phyloP scores from a whole-genome alignment of 805 yeast species.

The Candida tallmaniae region DNA sequence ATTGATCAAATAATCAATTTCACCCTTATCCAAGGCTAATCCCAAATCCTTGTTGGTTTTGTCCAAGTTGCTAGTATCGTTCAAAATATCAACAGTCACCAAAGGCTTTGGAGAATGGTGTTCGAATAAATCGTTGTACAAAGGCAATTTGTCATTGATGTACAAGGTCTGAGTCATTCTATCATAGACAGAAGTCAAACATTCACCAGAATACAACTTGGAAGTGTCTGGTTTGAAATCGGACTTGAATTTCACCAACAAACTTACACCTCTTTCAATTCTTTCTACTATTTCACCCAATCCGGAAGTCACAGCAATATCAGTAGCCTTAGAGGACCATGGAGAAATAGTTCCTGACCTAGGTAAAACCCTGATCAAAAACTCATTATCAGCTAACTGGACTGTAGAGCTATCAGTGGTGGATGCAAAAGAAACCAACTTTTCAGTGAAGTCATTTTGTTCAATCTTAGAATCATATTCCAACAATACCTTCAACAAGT shows the following conservation, averaged over 20 bases:
- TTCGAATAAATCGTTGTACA: slow-evolving; percentile 65
- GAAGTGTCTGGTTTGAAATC: slow-evolving; percentile 22
- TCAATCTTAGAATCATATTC: slow-evolving; percentile 72
- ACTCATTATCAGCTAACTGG: slow-evolving; percentile 15
- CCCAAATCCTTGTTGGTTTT: slow-evolving; percentile 83
- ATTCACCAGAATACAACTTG: slow-evolving; percentile 42
- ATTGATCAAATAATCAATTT: slow-evolving; percentile 75
- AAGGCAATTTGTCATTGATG: slow-evolving; percentile 55
- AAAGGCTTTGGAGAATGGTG: slow-evolving; percentile 81
- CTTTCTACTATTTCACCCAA: slow-evolving; percentile 66
- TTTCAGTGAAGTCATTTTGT: slow-evolving; percentile 38
- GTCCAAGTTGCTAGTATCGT: slow-evolving; percentile 53
- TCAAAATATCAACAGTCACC: slow-evolving; percentile 63
- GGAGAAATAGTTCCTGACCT: slow-evolving; percentile 97
- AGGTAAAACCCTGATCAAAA: slow-evolving; percentile 76
- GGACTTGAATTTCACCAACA: slow-evolving; percentile 64
- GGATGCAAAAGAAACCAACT: slow-evolving; percentile 31
- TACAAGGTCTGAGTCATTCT: slow-evolving; percentile 87
- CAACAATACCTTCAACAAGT: slow-evolving; percentile 57
- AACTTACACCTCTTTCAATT: slow-evolving; percentile 85
- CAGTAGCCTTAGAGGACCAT: slow-evolving; percentile 98
- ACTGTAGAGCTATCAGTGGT: slow-evolving; percentile 17
- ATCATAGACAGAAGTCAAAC: slow-evolving; percentile 74
- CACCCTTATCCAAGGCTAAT: slow-evolving; percentile 91
- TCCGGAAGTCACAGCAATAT: slow-evolving; percentile 87